Percentiles rank a stretch among this genome's conserved stretches.
These are phyloP conservation scores for Cyberlindnera saturnus DNA, from an alignment of 805 yeast genomes.

Conservation along the genomic window DNA sequence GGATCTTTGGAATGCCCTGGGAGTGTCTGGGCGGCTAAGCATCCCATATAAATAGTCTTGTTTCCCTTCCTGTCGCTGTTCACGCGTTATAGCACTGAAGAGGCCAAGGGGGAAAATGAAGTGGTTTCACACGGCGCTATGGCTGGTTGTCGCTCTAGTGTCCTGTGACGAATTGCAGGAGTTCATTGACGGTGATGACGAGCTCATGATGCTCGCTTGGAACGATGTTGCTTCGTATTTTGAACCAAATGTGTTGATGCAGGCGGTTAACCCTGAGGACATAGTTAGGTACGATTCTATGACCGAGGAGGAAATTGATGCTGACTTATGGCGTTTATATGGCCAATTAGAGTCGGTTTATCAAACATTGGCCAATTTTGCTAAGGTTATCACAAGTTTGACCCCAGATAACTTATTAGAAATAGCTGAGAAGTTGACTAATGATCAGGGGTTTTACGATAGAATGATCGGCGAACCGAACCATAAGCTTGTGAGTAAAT, in stretches of 20 bases:
- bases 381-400: constrained; percentile 10
- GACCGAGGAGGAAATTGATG: constrained; percentile 9
- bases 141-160: not conserved
- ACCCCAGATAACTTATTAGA: constrained; percentile 12
- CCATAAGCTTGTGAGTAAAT: constrained; percentile 1
- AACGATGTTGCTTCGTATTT: constrained; percentile 10
- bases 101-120: too few species aligned
- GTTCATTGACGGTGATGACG: constrained; percentile 10
- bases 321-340: constrained; percentile 8
- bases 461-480: constrained; percentile 2
- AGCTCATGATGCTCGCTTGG: constrained; percentile 9
- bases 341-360: constrained; percentile 11
- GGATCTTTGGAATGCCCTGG: too few species aligned
- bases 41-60: too few species aligned
- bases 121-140: too few species aligned
- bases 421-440: constrained; percentile 8
- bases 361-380: constrained; percentile 10
- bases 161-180: constrained; percentile 4
- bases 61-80: too few species aligned
- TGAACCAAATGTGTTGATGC: constrained; percentile 11
- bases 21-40: too few species aligned
- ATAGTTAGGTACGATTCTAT: constrained; percentile 4
- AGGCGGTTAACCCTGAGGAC: constrained; percentile 6
- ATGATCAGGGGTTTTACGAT: constrained; percentile 1
- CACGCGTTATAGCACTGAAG: too few species aligned